phyloP scores from a whole-genome alignment of 2,329 filamentous ascomycete species.

The Rugonectria rugulosa region DNA sequence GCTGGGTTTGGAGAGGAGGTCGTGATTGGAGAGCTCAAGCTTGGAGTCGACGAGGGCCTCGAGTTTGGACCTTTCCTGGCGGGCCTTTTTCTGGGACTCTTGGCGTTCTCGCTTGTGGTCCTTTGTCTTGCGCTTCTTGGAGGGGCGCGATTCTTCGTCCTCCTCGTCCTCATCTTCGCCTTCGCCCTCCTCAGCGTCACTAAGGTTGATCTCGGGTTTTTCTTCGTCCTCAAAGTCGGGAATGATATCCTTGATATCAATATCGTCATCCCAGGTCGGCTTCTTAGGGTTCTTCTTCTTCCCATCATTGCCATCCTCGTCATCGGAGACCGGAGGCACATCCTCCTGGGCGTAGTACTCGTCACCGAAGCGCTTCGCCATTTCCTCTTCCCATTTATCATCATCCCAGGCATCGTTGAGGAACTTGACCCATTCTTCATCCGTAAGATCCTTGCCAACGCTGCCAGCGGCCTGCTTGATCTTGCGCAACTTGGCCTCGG shows the following conservation, averaged over 20 bases:
- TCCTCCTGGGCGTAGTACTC: slow-evolving; percentile 84
- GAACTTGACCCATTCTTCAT: slow-evolving; percentile 85
- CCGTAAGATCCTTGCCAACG: slow-evolving; percentile 68
- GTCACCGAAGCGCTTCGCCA: slow-evolving; percentile 87
- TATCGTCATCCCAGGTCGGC: slow-evolving; percentile 91
- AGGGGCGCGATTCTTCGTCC: slow-evolving; percentile 54
- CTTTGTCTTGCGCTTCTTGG: slow-evolving; percentile 67
- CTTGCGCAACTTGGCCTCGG: slow-evolving; percentile 83
- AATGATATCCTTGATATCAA: slow-evolving; percentile 92
- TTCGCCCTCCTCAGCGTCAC: slow-evolving; percentile 50
- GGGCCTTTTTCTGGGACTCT: slow-evolving; percentile 73
- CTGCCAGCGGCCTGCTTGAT: slow-evolving; percentile 91
- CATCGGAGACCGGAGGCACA: slow-evolving; percentile 72
- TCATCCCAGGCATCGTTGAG: slow-evolving; percentile 91
- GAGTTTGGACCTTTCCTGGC: slow-evolving; percentile 81
- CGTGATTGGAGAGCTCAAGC: slow-evolving; percentile 75
- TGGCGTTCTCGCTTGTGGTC: slow-evolving; percentile 66
- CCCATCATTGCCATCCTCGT: slow-evolving; percentile 69
- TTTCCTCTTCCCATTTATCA: slow-evolving; percentile 87
- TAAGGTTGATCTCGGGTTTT: slow-evolving; percentile 62
- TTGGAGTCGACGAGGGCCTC: slow-evolving; percentile 86
- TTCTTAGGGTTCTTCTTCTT: slow-evolving; percentile 60
- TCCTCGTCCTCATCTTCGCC: slow-evolving; percentile 50
- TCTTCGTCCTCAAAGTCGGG: slow-evolving; percentile 79
- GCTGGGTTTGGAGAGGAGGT: slow-evolving; percentile 56